phyloP scores from a whole-genome alignment of 208 protist genomes.

The Wallacemonas collosoma region DNA sequence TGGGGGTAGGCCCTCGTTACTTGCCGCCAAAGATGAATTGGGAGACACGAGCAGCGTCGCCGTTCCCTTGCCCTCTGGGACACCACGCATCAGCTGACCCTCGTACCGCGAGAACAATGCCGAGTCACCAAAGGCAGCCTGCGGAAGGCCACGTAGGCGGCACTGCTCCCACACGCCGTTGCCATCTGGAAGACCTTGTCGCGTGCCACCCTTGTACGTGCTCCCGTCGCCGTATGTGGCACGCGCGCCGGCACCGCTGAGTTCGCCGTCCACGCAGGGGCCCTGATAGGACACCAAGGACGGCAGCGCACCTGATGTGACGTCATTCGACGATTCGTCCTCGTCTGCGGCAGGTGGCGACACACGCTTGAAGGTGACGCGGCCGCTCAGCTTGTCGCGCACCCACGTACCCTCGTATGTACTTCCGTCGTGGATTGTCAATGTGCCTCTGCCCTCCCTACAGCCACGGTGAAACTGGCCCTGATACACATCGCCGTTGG shows the following conservation, averaged over 20 bases:
- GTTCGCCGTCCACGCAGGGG: conserved; percentile 56
- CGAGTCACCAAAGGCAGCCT: conserved; percentile 1
- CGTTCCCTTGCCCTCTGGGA: conserved; percentile 60
- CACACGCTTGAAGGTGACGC: conserved; percentile 26
- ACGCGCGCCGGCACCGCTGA: conserved; percentile 50
- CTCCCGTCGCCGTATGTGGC: conserved; percentile 63
- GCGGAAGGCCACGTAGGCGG: conserved; percentile 12
- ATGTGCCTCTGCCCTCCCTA: conserved; percentile 54
- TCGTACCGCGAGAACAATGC: conserved; percentile 61
- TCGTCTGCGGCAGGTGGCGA: not conserved
- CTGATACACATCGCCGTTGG: conserved; percentile 57
- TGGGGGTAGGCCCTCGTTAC: conserved; percentile 15
- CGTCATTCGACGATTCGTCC: not conserved
- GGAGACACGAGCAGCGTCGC: conserved; percentile 43
- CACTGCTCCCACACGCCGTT: conserved; percentile 59
- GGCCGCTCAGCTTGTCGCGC: conserved; percentile 47
- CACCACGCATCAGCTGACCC: conserved; percentile 68
- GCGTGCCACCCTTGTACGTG: conserved; percentile 60
- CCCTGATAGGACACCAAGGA: conserved; percentile 52
- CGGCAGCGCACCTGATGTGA: not conserved
- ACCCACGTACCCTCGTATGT: conserved; percentile 65
- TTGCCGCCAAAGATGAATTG: conserved; percentile 11
- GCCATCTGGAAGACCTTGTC: conserved; percentile 53
- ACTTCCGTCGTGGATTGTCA: conserved; percentile 35
- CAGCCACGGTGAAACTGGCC: conserved; percentile 55